Evolutionary conservation across 345 rosid genomes (phyloP).

Genomic region (Boechera divaricarpa): DNA sequence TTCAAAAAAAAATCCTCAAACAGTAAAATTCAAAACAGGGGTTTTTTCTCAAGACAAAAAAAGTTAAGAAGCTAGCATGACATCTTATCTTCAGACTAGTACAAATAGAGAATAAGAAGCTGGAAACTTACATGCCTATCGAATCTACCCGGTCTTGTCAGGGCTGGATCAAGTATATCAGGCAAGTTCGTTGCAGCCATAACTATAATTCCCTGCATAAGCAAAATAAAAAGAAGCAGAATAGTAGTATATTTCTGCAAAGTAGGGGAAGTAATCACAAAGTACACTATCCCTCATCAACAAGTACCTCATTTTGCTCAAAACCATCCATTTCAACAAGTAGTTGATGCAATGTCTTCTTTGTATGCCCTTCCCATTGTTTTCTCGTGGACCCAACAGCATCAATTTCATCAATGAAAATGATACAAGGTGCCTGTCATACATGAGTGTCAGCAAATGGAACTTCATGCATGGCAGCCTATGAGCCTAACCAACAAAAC

Average conservation of each 20-base stretch:
- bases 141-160: conserved; percentile 99
- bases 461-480: conserved; percentile 1
- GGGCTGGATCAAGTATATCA: conserved; percentile 98
- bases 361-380: conserved; percentile 99
- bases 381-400: conserved; percentile 98
- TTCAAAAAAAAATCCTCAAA: background rate
- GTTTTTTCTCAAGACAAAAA: background rate
- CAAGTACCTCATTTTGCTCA: conserved; percentile 90
- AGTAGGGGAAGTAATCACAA: conserved; percentile 15
- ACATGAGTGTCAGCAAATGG: conserved; percentile 27
- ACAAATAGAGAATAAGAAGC: conserved; percentile 33
- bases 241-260: conserved; percentile 20
- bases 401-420: conserved; percentile 98
- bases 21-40: conserved; percentile 17
- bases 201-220: conserved; percentile 83
- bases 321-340: conserved; percentile 99
- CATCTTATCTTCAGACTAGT: background rate
- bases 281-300: conserved; percentile 4
- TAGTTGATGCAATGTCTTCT: conserved; percentile 97
- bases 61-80: background rate
- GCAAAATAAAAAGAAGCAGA: conserved; percentile 16
- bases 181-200: conserved; percentile 99
- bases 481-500: background rate
- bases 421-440: conserved; percentile 91
- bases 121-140: conserved; percentile 89